Evolutionary conservation across 306 rosid species (phyloP).

Genomic region (Glycyrrhiza uralensis): DNA sequence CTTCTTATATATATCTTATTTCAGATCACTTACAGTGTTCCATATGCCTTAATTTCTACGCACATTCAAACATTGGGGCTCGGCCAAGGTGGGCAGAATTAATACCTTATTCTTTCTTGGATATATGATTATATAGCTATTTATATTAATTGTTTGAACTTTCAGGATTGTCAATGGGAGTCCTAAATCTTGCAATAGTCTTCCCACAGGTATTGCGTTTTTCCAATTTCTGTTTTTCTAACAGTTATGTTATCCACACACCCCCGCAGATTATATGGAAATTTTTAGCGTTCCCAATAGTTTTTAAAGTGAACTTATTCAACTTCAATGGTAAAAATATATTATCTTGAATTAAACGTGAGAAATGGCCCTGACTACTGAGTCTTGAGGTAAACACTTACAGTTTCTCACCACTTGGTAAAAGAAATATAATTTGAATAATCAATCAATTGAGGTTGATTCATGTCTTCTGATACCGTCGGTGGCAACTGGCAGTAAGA

Average conservation of each 20-base stretch:
- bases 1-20: slow-evolving; percentile 33
- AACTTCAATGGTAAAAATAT: not conserved
- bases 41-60: slow-evolving; percentile 79
- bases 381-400: slow-evolving; percentile 10
- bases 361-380: slow-evolving; percentile 5
- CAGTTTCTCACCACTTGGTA: not conserved
- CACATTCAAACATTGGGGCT: slow-evolving; percentile 88
- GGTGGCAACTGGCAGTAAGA: slow-evolving; percentile 3
- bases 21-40: slow-evolving; percentile 94
- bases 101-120: slow-evolving; percentile 15
- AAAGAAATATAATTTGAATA: not conserved
- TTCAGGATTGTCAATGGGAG: slow-evolving; percentile 94
- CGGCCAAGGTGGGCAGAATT: slow-evolving; percentile 68
- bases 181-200: slow-evolving; percentile 85
- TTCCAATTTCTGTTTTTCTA: not conserved
- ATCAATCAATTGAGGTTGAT: slow-evolving; percentile 18
- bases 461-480: not conserved
- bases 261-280: not conserved
- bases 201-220: slow-evolving; percentile 75
- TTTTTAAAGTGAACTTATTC: slow-evolving; percentile 6
- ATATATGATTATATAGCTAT: slow-evolving; percentile 12
- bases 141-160: slow-evolving; percentile 31
- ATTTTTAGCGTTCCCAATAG: not conserved
- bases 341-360: slow-evolving; percentile 11
- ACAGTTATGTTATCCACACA: not conserved